Base-by-base conservation (phyloP, 225 moss, liverwort and hornwort genomes). In the Bryoerythrophyllum caledonicum region DNA sequence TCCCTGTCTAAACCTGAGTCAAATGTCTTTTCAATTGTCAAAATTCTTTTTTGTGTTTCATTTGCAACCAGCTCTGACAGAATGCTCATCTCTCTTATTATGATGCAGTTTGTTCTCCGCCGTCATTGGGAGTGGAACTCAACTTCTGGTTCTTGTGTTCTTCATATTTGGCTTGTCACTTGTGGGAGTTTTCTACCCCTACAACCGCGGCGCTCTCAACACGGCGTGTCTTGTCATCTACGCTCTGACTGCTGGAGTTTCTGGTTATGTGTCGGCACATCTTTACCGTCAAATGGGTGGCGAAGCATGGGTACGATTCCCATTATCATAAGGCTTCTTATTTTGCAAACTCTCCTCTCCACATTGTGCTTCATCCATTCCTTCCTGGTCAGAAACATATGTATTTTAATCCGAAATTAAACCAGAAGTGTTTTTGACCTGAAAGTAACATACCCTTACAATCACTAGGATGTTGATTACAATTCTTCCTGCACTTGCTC, bases 221-320 rank as follows among this genome's bases (percentile, higher is more conserved):
- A 96, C 96, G 63, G 96, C 96, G 59, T 96, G 96, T 77, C 96
- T 96, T 65, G 88, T 96, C 78, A 91, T 96, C 81, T 96, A 96
- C 77, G 96, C 96, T n/a, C 84, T 96, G 46, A 96, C 96, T 48
- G 96, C 96, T 60, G 96, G 96, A 70, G 87, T 96, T 59, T 94
- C 96, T 37, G 96, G 96, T 79, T 96, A 94, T 69, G 91, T 91
- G 32, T 96, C 96, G 15, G 96, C 96, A 69, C 94, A 92, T 78
- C 88, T 96, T 28, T 96, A 94, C 72, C 89, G 91, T 27, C 96
- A 96, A 81, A 88, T 96, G 83, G 96, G 92, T 81, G 96, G 96
- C 72, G 94, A 91, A 85, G 84, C 87, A 60, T 96, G 96, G 96
- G 96, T 96, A 83, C 28, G 67, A 64, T 44, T 38, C 78, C 17